Percentiles rank a stretch among this genome's conserved stretches.
These are phyloP conservation scores for Cocos nucifera DNA, from an alignment of 176 grass and related monocot genomes.

Conservation along the genomic window DNA sequence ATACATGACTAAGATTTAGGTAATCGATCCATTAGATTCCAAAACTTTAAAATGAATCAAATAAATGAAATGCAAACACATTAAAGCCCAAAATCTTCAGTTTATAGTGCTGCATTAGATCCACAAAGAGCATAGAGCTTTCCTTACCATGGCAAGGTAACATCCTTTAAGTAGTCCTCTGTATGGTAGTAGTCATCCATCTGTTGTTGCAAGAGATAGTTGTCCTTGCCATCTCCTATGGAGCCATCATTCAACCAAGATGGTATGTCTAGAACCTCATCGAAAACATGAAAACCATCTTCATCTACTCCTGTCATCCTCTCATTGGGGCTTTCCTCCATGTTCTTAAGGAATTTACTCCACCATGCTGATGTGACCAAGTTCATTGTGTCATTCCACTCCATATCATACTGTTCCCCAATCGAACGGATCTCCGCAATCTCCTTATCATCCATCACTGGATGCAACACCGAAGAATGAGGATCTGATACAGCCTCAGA, in stretches of 20 bases:
- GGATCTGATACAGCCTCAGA: constrained; percentile 13
- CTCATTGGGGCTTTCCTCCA: constrained; percentile 35
- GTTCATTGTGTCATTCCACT: constrained; percentile 86
- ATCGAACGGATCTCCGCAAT: constrained; percentile 70
- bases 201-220: constrained; percentile 7
- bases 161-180: constrained; percentile 27
- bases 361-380: constrained; percentile 75
- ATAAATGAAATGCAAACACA: too few species aligned
- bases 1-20: too few species aligned
- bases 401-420: constrained; percentile 70
- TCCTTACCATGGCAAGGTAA: constrained; percentile 52
- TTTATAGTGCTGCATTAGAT: not conserved
- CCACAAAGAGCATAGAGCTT: not conserved
- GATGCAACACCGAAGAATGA: constrained; percentile 33
- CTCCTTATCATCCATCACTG: constrained; percentile 62
- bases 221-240: constrained; percentile 8
- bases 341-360: constrained; percentile 71
- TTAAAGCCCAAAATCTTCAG: not conserved
- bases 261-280: constrained; percentile 21
- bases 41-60: too few species aligned
- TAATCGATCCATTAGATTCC: too few species aligned
- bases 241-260: constrained; percentile 14
- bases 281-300: constrained; percentile 5
- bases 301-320: not conserved
- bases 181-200: constrained; percentile 25